Percentiles rank a stretch among this genome's conserved stretches.
These are phyloP conservation scores for Hypoxylon sp. DNA, from an alignment of 2,329 filamentous ascomycete species.

Conservation along the genomic window DNA sequence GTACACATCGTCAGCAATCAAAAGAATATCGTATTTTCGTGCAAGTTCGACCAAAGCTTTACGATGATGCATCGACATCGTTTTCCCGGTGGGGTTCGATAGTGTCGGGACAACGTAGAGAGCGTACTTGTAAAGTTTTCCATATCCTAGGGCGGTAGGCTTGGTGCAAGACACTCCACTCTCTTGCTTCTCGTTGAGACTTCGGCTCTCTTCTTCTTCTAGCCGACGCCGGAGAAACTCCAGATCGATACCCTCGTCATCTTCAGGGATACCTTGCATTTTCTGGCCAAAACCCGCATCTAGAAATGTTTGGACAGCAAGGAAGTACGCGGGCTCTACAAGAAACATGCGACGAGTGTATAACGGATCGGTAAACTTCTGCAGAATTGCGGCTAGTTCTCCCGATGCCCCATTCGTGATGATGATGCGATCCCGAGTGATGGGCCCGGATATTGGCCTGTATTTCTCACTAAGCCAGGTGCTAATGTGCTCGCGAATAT, in stretches of 20 bases:
- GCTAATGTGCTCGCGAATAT: slow-evolving; percentile 67
- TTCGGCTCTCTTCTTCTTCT: slow-evolving; percentile 21
- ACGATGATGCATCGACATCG: slow-evolving; percentile 79
- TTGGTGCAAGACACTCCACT: not conserved
- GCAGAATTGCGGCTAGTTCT: slow-evolving; percentile 72
- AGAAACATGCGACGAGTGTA: slow-evolving; percentile 75
- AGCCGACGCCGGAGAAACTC: slow-evolving; percentile 40
- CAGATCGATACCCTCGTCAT: slow-evolving; percentile 71
- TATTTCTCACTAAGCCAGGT: slow-evolving; percentile 73
- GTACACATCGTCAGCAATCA: slow-evolving; percentile 93
- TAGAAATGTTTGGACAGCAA: slow-evolving; percentile 74
- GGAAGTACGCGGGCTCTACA: slow-evolving; percentile 74
- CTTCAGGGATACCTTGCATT: slow-evolving; percentile 72
- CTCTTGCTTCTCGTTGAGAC: not conserved
- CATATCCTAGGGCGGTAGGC: slow-evolving; percentile 55
- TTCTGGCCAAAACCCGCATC: slow-evolving; percentile 72
- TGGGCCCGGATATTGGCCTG: slow-evolving; percentile 52
- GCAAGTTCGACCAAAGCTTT: slow-evolving; percentile 80
- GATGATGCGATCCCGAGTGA: slow-evolving; percentile 66
- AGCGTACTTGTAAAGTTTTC: slow-evolving; percentile 87
- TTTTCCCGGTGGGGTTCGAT: slow-evolving; percentile 87
- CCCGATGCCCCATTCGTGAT: slow-evolving; percentile 77
- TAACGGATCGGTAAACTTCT: slow-evolving; percentile 73
- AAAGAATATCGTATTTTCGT: slow-evolving; percentile 81
- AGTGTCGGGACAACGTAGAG: slow-evolving; percentile 92